Percentiles rank a stretch among this genome's conserved stretches.
Conservation (phyloP, 768 basidiomycete species). For the Trametes gibbosa region DNA sequence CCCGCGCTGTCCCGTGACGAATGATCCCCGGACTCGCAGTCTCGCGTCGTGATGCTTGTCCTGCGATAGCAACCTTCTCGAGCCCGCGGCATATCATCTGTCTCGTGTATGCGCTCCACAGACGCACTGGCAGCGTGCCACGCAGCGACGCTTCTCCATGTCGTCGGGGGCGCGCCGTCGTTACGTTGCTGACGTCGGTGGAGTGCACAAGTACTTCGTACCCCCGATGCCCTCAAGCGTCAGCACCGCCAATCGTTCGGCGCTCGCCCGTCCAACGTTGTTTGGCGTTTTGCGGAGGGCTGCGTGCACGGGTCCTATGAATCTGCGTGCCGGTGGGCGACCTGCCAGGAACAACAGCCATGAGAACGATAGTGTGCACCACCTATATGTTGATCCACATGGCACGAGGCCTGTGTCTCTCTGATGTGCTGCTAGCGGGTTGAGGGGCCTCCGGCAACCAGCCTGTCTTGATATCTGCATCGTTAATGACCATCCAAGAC, state of each 20-base stretch:
- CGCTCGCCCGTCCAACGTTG: no score
- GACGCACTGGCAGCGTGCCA: neutral
- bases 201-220: no score
- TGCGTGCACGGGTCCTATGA: neutral
- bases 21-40: neutral
- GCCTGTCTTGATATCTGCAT: no score
- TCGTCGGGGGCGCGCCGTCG: no score
- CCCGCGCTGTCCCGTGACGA: neutral
- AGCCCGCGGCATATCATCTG: neutral
- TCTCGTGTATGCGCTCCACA: neutral
- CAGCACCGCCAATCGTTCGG: no score
- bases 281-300: no score
- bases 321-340: no score
- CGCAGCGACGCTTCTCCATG: no score
- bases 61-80: neutral
- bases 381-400: neutral
- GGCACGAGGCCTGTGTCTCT: neutral
- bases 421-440: neutral
- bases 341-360: neutral
- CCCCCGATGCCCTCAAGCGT: no score
- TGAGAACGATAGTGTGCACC: neutral
- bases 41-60: slow-evolving; percentile 4
- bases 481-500: no score
- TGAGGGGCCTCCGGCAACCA: no score
- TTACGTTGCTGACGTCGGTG: no score